A percentile compares a stretch with the other conserved stretches of the same genome.
Evolutionary conservation across 140 eudicot genomes (phyloP).

Genomic region (Senecio squalidus): DNA sequence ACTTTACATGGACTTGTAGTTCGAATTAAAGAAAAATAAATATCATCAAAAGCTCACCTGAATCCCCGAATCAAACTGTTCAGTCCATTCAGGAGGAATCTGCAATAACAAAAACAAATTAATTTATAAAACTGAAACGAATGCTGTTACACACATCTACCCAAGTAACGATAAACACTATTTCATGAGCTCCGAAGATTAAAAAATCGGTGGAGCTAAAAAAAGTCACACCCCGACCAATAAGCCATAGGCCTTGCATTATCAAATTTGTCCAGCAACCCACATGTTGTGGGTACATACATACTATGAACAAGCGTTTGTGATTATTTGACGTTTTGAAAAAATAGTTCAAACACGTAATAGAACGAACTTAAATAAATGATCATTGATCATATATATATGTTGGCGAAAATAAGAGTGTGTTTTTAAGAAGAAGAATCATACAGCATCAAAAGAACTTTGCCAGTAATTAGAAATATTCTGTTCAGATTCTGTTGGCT

Average conservation of each 20-base stretch:
- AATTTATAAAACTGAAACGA: background rate
- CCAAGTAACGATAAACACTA: background rate
- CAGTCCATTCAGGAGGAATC: constrained; percentile 97
- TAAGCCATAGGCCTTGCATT: too few species aligned
- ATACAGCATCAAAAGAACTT: constrained; percentile 96
- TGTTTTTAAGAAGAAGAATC: constrained; percentile 13
- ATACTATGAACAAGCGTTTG: too few species aligned
- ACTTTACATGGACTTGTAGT: background rate
- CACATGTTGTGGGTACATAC: too few species aligned
- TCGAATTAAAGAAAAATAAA: background rate
- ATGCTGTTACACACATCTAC: background rate
- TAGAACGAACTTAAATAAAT: too few species aligned
- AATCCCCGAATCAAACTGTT: constrained; percentile 96
- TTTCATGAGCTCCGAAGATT: background rate
- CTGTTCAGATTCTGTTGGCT: constrained; percentile 90
- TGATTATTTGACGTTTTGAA: too few species aligned
- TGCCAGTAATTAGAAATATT: constrained; percentile 96
- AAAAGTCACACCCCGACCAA: too few species aligned
- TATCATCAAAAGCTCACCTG: constrained; percentile 40
- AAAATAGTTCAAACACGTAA: background rate
- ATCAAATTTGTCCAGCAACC: too few species aligned
- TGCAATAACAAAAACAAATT: constrained; percentile 22
- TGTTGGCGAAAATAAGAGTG: background rate
- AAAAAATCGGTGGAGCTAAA: background rate
- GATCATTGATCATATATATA: too few species aligned